A percentile compares a stretch with the other conserved stretches of the same genome.
phyloP scores from a whole-genome alignment of 2,329 filamentous ascomycete genomes.

The Pseudogymnoascus sp. region DNA sequence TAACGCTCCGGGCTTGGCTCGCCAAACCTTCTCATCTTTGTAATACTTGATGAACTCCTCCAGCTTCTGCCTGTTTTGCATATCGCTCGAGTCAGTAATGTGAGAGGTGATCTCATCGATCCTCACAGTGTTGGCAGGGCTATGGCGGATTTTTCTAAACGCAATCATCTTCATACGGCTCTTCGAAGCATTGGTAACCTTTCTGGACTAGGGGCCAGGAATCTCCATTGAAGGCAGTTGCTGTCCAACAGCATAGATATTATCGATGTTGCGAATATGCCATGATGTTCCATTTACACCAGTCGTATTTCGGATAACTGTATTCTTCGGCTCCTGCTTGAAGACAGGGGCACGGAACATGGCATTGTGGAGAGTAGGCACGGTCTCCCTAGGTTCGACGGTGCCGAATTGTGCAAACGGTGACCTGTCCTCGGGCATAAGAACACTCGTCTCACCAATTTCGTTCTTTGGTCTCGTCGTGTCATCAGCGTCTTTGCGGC shows the following conservation, averaged over 20 bases:
- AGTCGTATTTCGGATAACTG: slow-evolving; percentile 72
- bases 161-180: slow-evolving; percentile 94
- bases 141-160: slow-evolving; percentile 77
- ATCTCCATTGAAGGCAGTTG: slow-evolving; percentile 88
- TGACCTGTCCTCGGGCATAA: slow-evolving; percentile 89
- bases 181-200: slow-evolving; percentile 92
- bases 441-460: slow-evolving; percentile 78
- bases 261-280: slow-evolving; percentile 81
- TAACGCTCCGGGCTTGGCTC: slow-evolving; percentile 57
- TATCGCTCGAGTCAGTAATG: slow-evolving; percentile 85
- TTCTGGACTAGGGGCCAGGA: slow-evolving; percentile 84
- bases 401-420: slow-evolving; percentile 93
- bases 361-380: slow-evolving; percentile 84
- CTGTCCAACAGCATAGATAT: slow-evolving; percentile 85
- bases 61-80: slow-evolving; percentile 92
- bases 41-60: slow-evolving; percentile 93
- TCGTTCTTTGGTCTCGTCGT: slow-evolving; percentile 45
- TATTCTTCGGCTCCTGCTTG: slow-evolving; percentile 66
- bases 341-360: slow-evolving; percentile 96
- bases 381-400: slow-evolving; percentile 82
- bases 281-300: slow-evolving; percentile 69
- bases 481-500: slow-evolving; percentile 63
- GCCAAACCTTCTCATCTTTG: slow-evolving; percentile 77
- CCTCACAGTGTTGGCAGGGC: slow-evolving; percentile 57
- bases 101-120: slow-evolving; percentile 85